A percentile compares a stretch with the other conserved stretches of the same genome.
These are phyloP conservation scores for Pyrenophora teres DNA, from an alignment of 2,329 filamentous ascomycete genomes.

Conservation along the genomic window DNA sequence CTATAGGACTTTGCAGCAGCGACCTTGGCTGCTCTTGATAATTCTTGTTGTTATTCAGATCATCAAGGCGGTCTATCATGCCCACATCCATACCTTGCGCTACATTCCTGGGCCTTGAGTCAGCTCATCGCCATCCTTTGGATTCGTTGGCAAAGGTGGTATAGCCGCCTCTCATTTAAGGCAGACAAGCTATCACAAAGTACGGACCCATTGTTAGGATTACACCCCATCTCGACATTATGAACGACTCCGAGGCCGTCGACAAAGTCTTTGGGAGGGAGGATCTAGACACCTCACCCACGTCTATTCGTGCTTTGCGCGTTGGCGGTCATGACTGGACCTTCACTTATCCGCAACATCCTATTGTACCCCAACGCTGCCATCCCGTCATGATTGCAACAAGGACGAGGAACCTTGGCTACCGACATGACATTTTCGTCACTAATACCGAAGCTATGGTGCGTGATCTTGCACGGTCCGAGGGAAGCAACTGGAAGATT, in stretches of 20 bases:
- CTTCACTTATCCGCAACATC: conserved; percentile 27
- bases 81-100: conserved; percentile 19
- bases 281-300: conserved; percentile 27
- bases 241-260: conserved; percentile 25
- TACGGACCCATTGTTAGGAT: conserved; percentile 27
- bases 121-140: conserved; percentile 20
- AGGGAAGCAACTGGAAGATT: conserved; percentile 21
- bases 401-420: conserved; percentile 21
- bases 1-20: too few relatives aligned
- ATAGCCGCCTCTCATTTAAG: conserved; percentile 23
- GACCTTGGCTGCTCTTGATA: too few relatives aligned
- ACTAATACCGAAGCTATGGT: conserved; percentile 25
- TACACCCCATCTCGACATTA: conserved; percentile 22
- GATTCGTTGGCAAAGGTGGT: conserved; percentile 29
- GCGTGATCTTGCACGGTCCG: conserved; percentile 13
- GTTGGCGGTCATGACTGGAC: conserved; percentile 29
- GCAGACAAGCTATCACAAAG: conserved; percentile 25
- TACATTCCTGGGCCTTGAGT: conserved; percentile 25
- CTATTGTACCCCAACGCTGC: conserved; percentile 17
- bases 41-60: too few relatives aligned
- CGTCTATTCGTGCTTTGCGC: conserved; percentile 23
- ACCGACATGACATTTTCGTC: conserved; percentile 16
- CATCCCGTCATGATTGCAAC: conserved; percentile 31
- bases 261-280: conserved; percentile 23
- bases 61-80: conserved; percentile 16